Evolutionary conservation across 1,284 basidiomycete species (phyloP), one percentile per base, ranked within the genome.

Genomic region (Ganoderma boninense): DNA sequence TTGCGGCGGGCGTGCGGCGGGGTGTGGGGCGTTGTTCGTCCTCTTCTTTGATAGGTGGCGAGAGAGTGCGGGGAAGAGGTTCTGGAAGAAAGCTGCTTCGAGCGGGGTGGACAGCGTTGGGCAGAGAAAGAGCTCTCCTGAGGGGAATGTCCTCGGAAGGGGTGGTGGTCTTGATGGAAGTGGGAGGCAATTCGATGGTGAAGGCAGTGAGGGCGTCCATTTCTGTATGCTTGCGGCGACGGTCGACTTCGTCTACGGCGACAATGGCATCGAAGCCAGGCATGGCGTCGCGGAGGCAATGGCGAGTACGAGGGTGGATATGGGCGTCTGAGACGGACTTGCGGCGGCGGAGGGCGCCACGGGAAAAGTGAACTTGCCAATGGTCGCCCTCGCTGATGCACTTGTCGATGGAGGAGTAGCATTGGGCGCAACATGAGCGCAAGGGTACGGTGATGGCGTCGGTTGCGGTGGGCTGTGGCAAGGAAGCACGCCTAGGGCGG

Each of bases 231-330:
- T 82, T 82, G 23, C 84, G 82, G n/a, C 85, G 82, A 74, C 83
- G 87, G 71, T 90, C 90, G 1, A 89, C 84, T 76, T 92, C 90
- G 72, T 92, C 90, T 0, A 91, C 89, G 2, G 80, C 86, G 46
- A 91, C 82, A 68, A 81, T 74, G 16, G 82, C 68, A 59, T 73
- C 79, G 62, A 78, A 79, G 18, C 76, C 77, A 35, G 77, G 79
- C 44, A 75, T 65, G 42, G 70, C 73, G 14, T 76, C 77, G 54
- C 69, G 65, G 13, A 80, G 69, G 61, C 73, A 73, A 42, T 70
- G 76, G 65, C 71, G 77, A 14, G 63, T 23, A 18, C 63, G 71
- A 32, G 56, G 66, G 56, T 71, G 72, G 2, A 71, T 52, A 38
- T 69, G 66, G 4, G 73, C 63, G 38, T 84, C 83, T 0, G 73